These are phyloP conservation scores for Polytolypa hystricis DNA, from an alignment of 2,329 filamentous ascomycete genomes.

Conservation along the genomic window DNA sequence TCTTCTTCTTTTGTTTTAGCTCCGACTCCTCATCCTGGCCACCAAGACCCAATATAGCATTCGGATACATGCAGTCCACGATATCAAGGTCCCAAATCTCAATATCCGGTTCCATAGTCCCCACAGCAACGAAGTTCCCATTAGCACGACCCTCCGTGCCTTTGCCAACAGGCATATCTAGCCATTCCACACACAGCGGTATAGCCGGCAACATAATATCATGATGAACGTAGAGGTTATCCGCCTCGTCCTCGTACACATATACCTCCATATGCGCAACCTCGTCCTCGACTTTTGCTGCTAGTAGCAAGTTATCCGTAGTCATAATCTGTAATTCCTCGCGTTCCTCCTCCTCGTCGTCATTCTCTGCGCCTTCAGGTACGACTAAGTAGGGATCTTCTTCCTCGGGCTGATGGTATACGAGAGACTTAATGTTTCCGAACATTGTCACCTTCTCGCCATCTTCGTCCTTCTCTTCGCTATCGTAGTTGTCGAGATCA, in stretches of 20 bases:
- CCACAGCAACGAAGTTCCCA: conserved; percentile 89
- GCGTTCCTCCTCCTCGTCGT: conserved; percentile 71
- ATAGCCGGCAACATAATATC: conserved; percentile 98
- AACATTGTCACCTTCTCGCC: conserved; percentile 78
- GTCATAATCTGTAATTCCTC: conserved; percentile 89
- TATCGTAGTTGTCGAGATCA: conserved; percentile 90
- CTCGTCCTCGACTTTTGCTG: conserved; percentile 92
- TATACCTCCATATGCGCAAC: conserved; percentile 94
- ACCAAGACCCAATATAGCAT: conserved; percentile 80
- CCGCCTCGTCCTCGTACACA: conserved; percentile 87
- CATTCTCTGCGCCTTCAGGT: conserved; percentile 50
- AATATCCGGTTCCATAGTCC: conserved; percentile 96
- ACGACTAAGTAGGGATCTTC: conserved; percentile 96
- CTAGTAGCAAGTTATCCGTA: conserved; percentile 84
- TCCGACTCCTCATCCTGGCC: conserved; percentile 39
- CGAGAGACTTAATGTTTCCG: conserved; percentile 83
- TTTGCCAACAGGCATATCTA: conserved; percentile 81
- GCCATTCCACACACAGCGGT: conserved; percentile 89
- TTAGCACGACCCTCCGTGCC: conserved; percentile 51
- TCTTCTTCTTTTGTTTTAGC: conserved; percentile 54
- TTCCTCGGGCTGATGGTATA: conserved; percentile 88
- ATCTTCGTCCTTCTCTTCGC: conserved; percentile 58
- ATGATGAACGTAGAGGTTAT: conserved; percentile 98
- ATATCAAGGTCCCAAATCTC: conserved; percentile 97
- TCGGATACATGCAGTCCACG: conserved; percentile 95